phyloP scores from a whole-genome alignment of 2,329 filamentous ascomycete species.

The Tolypocladium capitatum region DNA sequence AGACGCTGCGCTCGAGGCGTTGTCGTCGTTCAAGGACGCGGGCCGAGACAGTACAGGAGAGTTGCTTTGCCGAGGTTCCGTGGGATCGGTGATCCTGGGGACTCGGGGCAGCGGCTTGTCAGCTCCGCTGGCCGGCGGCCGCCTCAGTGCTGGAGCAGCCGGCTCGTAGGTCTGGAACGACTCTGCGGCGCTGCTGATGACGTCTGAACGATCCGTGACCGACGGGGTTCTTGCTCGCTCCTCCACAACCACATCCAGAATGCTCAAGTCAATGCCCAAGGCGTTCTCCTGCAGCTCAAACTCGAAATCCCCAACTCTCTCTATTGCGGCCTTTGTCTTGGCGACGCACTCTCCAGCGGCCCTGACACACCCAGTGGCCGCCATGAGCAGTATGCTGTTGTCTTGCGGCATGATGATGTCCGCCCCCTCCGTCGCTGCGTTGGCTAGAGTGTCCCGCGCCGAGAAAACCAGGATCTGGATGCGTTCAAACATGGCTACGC shows the following conservation, averaged over 20 bases:
- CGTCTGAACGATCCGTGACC: conserved; percentile 21
- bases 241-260: conserved; percentile 30
- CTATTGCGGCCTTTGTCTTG: conserved; percentile 73
- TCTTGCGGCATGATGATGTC: conserved; percentile 71
- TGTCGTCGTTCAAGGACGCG: conserved; percentile 28
- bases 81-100: conserved; percentile 37
- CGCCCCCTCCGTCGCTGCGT: conserved; percentile 55
- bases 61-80: conserved; percentile 14
- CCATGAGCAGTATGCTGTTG: conserved; percentile 59
- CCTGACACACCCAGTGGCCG: conserved; percentile 78
- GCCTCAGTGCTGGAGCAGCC: conserved; percentile 22
- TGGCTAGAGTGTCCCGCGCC: conserved; percentile 65
- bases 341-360: conserved; percentile 84
- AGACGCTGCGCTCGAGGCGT: conserved; percentile 28
- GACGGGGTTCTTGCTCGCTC: conserved; percentile 20
- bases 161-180: conserved; percentile 23
- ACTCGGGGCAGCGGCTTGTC: conserved; percentile 59
- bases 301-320: conserved; percentile 84
- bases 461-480: conserved; percentile 71
- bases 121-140: conserved; percentile 31
- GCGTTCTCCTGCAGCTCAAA: conserved; percentile 53
- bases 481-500: conserved; percentile 63
- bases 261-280: conserved; percentile 41
- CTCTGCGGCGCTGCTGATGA: conserved; percentile 25
- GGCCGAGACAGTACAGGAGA: conserved; percentile 28